phyloP scores from a whole-genome alignment of 2,329 filamentous ascomycete genomes.

The Coleophoma cylindrospora region DNA sequence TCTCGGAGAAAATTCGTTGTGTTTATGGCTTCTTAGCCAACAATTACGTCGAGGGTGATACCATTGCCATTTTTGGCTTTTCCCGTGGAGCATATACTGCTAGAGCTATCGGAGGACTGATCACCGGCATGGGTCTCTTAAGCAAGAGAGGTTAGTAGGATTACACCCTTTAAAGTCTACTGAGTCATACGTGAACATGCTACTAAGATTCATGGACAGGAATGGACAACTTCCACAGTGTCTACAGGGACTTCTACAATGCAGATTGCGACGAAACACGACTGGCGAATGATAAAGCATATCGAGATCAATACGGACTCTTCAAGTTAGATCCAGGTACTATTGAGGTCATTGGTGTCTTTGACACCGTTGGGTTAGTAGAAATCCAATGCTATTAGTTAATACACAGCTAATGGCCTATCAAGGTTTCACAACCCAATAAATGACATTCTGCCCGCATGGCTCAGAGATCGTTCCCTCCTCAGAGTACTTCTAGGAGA shows the following conservation, averaged over 20 bases:
- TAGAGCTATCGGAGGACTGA: slow-evolving; percentile 25
- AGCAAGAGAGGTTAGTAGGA: background rate
- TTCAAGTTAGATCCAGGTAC: slow-evolving; percentile 18
- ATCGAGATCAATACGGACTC: background rate
- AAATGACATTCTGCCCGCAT: background rate
- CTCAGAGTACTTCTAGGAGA: background rate
- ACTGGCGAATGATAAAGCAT: too few species aligned
- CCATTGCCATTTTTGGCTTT: slow-evolving; percentile 29
- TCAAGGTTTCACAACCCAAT: background rate
- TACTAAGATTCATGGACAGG: slow-evolving; percentile 22
- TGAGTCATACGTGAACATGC: background rate
- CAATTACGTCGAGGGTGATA: slow-evolving; percentile 31
- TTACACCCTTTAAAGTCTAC: background rate
- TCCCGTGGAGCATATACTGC: slow-evolving; percentile 32
- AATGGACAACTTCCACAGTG: background rate
- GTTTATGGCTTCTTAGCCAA: slow-evolving; percentile 35
- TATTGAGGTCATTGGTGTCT: slow-evolving; percentile 38
- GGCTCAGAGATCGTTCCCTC: background rate
- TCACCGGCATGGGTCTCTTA: slow-evolving; percentile 29
- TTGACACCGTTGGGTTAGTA: slow-evolving; percentile 33
- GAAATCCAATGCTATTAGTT: background rate
- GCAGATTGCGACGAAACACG: background rate
- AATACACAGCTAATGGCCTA: background rate
- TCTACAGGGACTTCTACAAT: background rate
- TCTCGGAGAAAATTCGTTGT: background rate